A percentile compares a stretch with the other conserved stretches of the same genome.
These are phyloP conservation scores for Candida taoyuanica DNA, from an alignment of 805 yeast genomes.

Conservation along the genomic window DNA sequence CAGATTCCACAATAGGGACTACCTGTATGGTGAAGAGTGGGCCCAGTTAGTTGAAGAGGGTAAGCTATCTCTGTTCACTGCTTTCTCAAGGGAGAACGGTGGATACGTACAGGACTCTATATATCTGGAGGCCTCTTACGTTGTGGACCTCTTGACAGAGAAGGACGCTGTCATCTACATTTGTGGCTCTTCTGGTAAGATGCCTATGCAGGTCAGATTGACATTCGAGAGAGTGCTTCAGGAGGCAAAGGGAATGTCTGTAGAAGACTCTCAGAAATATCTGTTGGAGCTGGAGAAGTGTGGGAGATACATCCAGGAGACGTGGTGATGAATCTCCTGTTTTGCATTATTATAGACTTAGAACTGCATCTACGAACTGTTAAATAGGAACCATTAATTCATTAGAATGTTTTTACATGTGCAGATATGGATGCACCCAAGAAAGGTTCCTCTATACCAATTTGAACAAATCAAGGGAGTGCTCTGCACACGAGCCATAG, in stretches of 20 bases:
- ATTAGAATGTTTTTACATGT: too few relatives aligned
- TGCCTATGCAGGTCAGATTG: slow-evolving; percentile 87
- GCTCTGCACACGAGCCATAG: slow-evolving; percentile 28
- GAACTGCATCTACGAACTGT: too few relatives aligned
- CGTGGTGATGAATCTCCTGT: slow-evolving; percentile 52
- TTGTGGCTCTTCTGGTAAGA: slow-evolving; percentile 91
- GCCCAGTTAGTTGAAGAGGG: slow-evolving; percentile 29
- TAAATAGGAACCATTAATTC: too few relatives aligned
- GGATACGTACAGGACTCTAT: slow-evolving; percentile 79
- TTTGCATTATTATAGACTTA: background rate
- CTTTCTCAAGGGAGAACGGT: slow-evolving; percentile 48
- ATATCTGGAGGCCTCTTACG: slow-evolving; percentile 42
- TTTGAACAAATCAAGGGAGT: slow-evolving; percentile 6
- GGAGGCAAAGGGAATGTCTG: slow-evolving; percentile 38
- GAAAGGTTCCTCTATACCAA: background rate
- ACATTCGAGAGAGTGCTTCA: slow-evolving; percentile 63
- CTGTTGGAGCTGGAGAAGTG: slow-evolving; percentile 55
- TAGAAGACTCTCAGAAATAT: slow-evolving; percentile 45
- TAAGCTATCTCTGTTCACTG: slow-evolving; percentile 37
- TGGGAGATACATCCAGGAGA: slow-evolving; percentile 77
- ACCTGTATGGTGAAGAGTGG: slow-evolving; percentile 57
- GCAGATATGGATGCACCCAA: too few relatives aligned
- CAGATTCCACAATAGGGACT: slow-evolving; percentile 62
- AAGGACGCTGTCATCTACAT: slow-evolving; percentile 62
- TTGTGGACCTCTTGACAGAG: slow-evolving; percentile 51